A percentile compares a stretch with the other conserved stretches of the same genome.
phyloP scores from a whole-genome alignment of 1,139 yeast species.

The Ogataea hybrid region DNA sequence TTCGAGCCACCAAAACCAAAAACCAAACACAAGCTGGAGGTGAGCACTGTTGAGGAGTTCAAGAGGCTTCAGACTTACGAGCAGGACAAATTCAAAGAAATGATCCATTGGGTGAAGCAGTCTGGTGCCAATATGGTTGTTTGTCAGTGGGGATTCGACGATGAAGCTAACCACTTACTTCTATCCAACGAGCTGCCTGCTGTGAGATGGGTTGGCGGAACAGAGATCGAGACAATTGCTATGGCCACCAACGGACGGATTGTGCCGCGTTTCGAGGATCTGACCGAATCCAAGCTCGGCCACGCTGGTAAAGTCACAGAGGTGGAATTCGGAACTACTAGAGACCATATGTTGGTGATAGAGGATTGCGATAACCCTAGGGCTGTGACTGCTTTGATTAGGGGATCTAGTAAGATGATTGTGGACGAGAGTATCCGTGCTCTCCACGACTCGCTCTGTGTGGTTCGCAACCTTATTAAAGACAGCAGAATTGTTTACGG shows the following conservation, averaged over 20 bases:
- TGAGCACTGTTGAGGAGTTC: slow-evolving; percentile 89
- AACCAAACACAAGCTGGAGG: slow-evolving; percentile 95
- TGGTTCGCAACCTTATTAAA: slow-evolving; percentile 89
- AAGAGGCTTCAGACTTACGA: slow-evolving; percentile 87
- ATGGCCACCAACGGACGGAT: slow-evolving; percentile 97
- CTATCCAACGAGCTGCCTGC: slow-evolving; percentile 89
- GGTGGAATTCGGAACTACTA: slow-evolving; percentile 92
- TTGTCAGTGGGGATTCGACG: slow-evolving; percentile 99
- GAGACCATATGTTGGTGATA: slow-evolving; percentile 92
- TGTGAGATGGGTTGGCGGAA: slow-evolving; percentile 99
- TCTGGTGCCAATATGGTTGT: slow-evolving; percentile 96
- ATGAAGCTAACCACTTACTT: slow-evolving; percentile 94
- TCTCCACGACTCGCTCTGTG: slow-evolving; percentile 94
- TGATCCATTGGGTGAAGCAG: slow-evolving; percentile 83
- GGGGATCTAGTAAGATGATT: slow-evolving; percentile 98
- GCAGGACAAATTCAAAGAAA: slow-evolving; percentile 83
- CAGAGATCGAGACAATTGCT: slow-evolving; percentile 92
- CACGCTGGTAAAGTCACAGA: slow-evolving; percentile 83
- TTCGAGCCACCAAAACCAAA: slow-evolving; percentile 99
- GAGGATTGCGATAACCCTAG: slow-evolving; percentile 87
- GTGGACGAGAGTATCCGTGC: slow-evolving; percentile 97
- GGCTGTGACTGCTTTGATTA: slow-evolving; percentile 89
- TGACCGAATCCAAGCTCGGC: slow-evolving; percentile 80
- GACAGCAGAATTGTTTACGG: slow-evolving; percentile 96
- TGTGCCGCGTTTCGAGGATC: slow-evolving; percentile 95